A percentile compares a stretch with the other conserved stretches of the same genome.
Evolutionary conservation across 73 alveolate genomes (phyloP).

Genomic region (Halteria grandinella): DNA sequence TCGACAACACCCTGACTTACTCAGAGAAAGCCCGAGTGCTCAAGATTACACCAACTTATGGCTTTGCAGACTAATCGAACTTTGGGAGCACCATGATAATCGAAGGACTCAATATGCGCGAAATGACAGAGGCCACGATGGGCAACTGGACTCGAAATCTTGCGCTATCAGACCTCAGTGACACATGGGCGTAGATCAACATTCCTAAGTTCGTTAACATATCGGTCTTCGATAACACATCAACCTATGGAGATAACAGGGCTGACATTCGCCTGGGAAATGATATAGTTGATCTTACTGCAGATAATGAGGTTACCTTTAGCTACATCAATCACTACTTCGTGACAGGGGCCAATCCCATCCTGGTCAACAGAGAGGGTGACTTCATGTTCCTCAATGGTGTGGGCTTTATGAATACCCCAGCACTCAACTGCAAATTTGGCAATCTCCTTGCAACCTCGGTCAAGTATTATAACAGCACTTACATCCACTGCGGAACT

Average conservation of each 20-base stretch:
- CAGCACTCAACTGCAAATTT: constrained; percentile 46
- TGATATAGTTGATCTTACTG: constrained; percentile 1
- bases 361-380: constrained; percentile 19
- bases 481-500: constrained; percentile 18
- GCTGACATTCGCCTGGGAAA: constrained; percentile 44
- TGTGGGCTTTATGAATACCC: constrained; percentile 30
- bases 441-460: constrained; percentile 12
- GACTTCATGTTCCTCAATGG: constrained; percentile 16
- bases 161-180: neutral
- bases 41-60: constrained; percentile 41
- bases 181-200: neutral
- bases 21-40: constrained; percentile 11
- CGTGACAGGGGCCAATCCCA: constrained; percentile 4
- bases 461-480: constrained; percentile 11
- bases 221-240: constrained; percentile 23
- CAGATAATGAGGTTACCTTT: constrained; percentile 18
- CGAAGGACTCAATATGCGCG: constrained; percentile 5
- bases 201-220: constrained; percentile 16
- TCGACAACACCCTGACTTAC: neutral
- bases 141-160: constrained; percentile 16
- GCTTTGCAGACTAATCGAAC: constrained; percentile 10
- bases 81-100: neutral
- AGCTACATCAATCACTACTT: constrained; percentile 7
- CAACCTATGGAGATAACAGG: constrained; percentile 41
- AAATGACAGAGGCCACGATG: neutral